Percentiles rank a stretch among this genome's conserved stretches.
Evolutionary conservation across 345 rosid species (phyloP).

Genomic region (Ricinus communis): DNA sequence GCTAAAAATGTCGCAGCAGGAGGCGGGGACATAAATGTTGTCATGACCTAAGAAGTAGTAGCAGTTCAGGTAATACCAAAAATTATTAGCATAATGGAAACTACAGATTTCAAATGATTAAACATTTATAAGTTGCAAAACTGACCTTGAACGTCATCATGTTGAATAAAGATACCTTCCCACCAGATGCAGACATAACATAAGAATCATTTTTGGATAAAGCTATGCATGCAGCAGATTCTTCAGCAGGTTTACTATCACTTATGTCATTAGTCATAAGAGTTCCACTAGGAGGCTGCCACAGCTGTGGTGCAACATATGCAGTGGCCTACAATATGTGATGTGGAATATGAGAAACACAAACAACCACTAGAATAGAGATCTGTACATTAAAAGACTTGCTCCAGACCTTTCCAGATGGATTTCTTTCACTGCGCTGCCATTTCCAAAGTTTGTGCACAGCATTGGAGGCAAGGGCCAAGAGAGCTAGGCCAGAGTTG

Average conservation of each 20-base stretch:
- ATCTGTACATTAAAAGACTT: conserved; percentile 9
- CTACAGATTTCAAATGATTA: not conserved
- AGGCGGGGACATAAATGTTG: conserved; percentile 79
- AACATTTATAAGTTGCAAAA: not conserved
- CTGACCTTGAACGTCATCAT: conserved; percentile 86
- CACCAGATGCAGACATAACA: conserved; percentile 88
- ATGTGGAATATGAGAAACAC: conserved; percentile 14
- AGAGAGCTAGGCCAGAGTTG: conserved; percentile 54
- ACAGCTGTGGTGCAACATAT: conserved; percentile 53
- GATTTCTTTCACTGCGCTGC: conserved; percentile 59
- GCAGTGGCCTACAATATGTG: conserved; percentile 60
- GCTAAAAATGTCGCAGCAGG: conserved; percentile 82
- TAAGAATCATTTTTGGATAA: conserved; percentile 89
- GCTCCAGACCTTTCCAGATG: conserved; percentile 47
- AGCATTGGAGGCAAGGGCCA: conserved; percentile 57
- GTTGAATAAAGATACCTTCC: conserved; percentile 81
- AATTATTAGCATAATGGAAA: not conserved
- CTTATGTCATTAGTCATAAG: conserved; percentile 71
- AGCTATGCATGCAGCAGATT: conserved; percentile 78
- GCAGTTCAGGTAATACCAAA: not conserved
- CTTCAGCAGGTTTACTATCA: conserved; percentile 54
- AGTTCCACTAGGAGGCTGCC: conserved; percentile 82
- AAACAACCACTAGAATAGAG: not conserved
- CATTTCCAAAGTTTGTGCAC: conserved; percentile 77
- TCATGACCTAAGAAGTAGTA: conserved; percentile 57